Percentiles rank a stretch among this genome's conserved stretches.
phyloP scores from a whole-genome alignment of 2,329 filamentous ascomycete species.

The Allantophomopsis cytisporea region DNA sequence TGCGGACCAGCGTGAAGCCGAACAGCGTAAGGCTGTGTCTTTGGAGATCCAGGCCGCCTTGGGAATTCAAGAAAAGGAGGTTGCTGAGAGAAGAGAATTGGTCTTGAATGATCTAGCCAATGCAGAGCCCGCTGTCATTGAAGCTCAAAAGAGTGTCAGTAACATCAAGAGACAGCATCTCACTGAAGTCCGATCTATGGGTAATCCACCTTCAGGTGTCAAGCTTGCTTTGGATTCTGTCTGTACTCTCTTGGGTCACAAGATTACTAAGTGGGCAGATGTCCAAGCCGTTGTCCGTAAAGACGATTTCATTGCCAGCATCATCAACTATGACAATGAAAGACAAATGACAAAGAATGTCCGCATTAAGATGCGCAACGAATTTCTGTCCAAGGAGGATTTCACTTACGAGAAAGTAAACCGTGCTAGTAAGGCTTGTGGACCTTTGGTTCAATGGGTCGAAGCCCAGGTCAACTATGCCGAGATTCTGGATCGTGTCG shows the following conservation, averaged over 20 bases:
- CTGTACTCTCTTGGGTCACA: constrained; percentile 85
- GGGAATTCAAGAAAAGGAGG: constrained; percentile 80
- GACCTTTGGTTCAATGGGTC: constrained; percentile 94
- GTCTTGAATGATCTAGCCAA: constrained; percentile 79
- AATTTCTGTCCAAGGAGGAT: constrained; percentile 84
- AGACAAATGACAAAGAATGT: constrained; percentile 78
- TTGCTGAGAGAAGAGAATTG: constrained; percentile 69
- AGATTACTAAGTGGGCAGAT: constrained; percentile 79
- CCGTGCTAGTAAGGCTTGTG: constrained; percentile 91
- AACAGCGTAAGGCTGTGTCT: constrained; percentile 78
- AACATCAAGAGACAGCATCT: constrained; percentile 97
- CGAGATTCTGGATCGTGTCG: constrained; percentile 90
- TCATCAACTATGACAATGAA: constrained; percentile 94
- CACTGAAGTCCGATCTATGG: constrained; percentile 95
- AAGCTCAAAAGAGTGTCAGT: constrained; percentile 91
- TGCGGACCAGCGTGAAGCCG: constrained; percentile 86
- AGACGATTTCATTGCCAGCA: constrained; percentile 96
- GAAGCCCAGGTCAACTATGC: constrained; percentile 94
- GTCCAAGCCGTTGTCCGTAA: constrained; percentile 79
- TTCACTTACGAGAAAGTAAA: constrained; percentile 96
- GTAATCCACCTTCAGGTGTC: constrained; percentile 80
- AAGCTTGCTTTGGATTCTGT: constrained; percentile 91
- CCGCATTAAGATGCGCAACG: constrained; percentile 79
- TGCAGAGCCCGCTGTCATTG: constrained; percentile 84
- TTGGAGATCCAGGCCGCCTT: constrained; percentile 79